These are phyloP conservation scores for Yarrowia alimentaria DNA, from an alignment of 805 yeast species.

Conservation along the genomic window DNA sequence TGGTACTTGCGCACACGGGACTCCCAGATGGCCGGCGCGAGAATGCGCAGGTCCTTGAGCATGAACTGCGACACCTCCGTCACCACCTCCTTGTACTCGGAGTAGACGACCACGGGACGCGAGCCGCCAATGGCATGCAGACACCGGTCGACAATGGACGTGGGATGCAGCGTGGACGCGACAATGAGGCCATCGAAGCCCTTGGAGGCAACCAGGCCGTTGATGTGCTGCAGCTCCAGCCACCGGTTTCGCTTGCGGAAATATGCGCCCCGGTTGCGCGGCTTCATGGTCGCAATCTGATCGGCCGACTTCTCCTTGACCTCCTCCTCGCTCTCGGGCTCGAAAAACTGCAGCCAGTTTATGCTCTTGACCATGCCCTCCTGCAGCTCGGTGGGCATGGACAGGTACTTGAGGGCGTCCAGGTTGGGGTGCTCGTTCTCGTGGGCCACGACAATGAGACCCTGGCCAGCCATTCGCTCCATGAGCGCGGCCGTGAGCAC, in stretches of 20 bases:
- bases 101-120: conserved; percentile 79
- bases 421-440: conserved; percentile 92
- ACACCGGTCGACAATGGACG: conserved; percentile 60
- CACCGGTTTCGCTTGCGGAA: conserved; percentile 58
- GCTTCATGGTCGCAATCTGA: conserved; percentile 55
- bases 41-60: conserved; percentile 61
- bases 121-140: conserved; percentile 75
- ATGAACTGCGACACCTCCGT: conserved; percentile 72
- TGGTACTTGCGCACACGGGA: conserved; percentile 84
- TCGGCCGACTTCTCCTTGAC: conserved; percentile 47
- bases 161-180: conserved; percentile 69
- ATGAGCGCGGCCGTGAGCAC: conserved; percentile 78
- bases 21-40: conserved; percentile 82
- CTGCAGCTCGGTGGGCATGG: conserved; percentile 51
- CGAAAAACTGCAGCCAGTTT: conserved; percentile 75
- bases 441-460: conserved; percentile 71
- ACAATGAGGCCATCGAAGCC: conserved; percentile 74
- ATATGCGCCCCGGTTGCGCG: conserved; percentile 64
- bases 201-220: conserved; percentile 48
- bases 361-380: conserved; percentile 62
- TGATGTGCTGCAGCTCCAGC: conserved; percentile 42
- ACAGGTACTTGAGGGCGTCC: conserved; percentile 65
- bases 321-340: conserved; percentile 63
- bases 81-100: conserved; percentile 75
- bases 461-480: conserved; percentile 80